These are phyloP conservation scores for Ceratocystis papillata DNA, from an alignment of 2,329 filamentous ascomycete genomes.

Conservation along the genomic window DNA sequence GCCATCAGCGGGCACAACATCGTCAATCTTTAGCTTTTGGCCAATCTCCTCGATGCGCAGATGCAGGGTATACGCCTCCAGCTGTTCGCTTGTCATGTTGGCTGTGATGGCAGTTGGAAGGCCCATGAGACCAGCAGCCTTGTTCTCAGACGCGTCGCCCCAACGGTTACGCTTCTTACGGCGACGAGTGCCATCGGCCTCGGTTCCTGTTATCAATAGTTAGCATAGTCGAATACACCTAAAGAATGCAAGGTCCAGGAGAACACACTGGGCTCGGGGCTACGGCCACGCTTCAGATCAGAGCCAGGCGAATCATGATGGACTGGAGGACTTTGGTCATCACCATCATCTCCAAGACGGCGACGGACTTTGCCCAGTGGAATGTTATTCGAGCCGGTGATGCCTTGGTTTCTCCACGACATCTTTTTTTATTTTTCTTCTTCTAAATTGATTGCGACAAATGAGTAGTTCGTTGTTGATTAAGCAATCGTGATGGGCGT, in stretches of 20 bases:
- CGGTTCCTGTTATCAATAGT: slow-evolving; percentile 35
- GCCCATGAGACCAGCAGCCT: slow-evolving; percentile 95
- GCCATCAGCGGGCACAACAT: slow-evolving; percentile 93
- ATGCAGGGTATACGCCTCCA: slow-evolving; percentile 93
- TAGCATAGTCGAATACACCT: not conserved
- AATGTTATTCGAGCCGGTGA: slow-evolving; percentile 97
- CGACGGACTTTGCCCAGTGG: slow-evolving; percentile 82
- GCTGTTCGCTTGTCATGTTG: slow-evolving; percentile 96
- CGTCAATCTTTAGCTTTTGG: slow-evolving; percentile 97
- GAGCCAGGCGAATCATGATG: slow-evolving; percentile 27
- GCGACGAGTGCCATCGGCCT: slow-evolving; percentile 66
- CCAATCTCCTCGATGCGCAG: slow-evolving; percentile 98
- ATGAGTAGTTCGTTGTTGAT: not conserved
- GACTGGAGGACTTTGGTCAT: slow-evolving; percentile 24
- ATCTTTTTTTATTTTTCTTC: slow-evolving; percentile 34
- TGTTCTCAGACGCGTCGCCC: slow-evolving; percentile 96
- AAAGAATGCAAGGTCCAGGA: not conserved
- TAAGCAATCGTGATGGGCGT: not conserved
- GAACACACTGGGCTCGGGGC: slow-evolving; percentile 65
- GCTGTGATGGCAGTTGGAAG: slow-evolving; percentile 91
- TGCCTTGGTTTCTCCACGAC: slow-evolving; percentile 65
- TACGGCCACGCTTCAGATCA: slow-evolving; percentile 77
- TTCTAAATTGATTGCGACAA: too few species aligned
- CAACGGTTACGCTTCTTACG: slow-evolving; percentile 98
- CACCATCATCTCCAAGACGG: slow-evolving; percentile 49